Conservation (phyloP, 306 rosid species). For the Ceratonia siliqua region DNA sequence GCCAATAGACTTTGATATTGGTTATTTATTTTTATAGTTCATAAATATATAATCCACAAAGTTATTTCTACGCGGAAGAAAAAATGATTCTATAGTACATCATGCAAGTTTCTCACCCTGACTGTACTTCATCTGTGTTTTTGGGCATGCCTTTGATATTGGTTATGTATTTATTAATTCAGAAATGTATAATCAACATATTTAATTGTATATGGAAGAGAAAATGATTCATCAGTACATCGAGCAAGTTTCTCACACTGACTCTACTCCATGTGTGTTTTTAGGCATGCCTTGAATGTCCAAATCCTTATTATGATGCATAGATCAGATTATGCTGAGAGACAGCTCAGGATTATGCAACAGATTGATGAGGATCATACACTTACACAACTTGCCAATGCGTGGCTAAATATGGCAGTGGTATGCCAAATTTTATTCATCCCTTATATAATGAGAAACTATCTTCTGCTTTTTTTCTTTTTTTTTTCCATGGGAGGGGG, state of each 20-base stretch:
- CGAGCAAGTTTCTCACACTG: conserved; percentile 16
- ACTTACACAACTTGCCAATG: conserved; percentile 87
- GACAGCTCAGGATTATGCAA: conserved; percentile 81
- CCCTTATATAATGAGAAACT: background rate
- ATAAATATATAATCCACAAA: background rate
- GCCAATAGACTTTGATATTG: background rate
- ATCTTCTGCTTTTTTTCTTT: background rate
- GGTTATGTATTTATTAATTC: background rate
- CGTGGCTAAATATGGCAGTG: conserved; percentile 91
- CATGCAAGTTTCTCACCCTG: conserved; percentile 17
- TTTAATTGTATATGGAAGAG: background rate
- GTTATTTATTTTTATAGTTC: background rate
- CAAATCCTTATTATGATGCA: conserved; percentile 94
- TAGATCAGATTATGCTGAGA: conserved; percentile 90
- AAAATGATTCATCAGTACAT: background rate
- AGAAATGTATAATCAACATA: background rate
- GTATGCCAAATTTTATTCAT: conserved; percentile 33
- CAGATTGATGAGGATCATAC: conserved; percentile 94
- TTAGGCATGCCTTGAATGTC: conserved; percentile 81
- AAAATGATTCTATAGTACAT: background rate
- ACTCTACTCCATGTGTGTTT: conserved; percentile 22
- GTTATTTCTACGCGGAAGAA: background rate
- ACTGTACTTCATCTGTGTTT: conserved; percentile 23
- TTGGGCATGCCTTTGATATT: conserved; percentile 62
- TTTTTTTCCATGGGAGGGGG: too few relatives aligned